Percentiles rank a stretch among this genome's conserved stretches.
Conservation (phyloP, 169 alveolate genomes). For the Eimeria acervulina region DNA sequence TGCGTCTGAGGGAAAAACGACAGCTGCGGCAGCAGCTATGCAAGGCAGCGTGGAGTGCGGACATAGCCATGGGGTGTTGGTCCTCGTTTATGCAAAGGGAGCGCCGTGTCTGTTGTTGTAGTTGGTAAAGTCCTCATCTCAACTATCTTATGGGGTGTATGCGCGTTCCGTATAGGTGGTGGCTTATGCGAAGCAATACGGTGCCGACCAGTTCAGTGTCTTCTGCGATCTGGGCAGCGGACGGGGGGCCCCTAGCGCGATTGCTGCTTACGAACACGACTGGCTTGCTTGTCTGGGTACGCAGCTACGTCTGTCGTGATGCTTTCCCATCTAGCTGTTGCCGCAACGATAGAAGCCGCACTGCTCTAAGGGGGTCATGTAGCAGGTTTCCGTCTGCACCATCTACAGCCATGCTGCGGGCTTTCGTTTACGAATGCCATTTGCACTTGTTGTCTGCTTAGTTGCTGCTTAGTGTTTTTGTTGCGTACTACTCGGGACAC, state of each 20-base stretch:
- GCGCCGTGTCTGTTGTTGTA: neutral
- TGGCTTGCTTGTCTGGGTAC: slow-evolving; percentile 75
- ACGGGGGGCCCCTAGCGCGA: slow-evolving; percentile 91
- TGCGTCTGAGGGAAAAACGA: neutral
- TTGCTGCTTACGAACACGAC: slow-evolving; percentile 77
- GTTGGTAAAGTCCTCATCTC: neutral
- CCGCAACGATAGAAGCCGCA: neutral
- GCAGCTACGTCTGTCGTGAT: neutral
- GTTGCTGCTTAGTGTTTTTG: neutral
- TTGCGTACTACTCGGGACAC: neutral
- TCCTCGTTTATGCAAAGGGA: neutral
- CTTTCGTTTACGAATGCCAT: neutral
- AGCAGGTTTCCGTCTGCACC: neutral
- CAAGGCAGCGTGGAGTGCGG: neutral
- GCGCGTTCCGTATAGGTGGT: slow-evolving; percentile 79
- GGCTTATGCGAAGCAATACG: slow-evolving; percentile 88
- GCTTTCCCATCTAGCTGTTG: neutral
- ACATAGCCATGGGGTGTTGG: neutral
- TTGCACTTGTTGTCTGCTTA: neutral
- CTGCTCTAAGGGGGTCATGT: neutral
- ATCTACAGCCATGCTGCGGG: neutral
- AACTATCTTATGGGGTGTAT: neutral
- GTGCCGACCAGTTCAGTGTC: slow-evolving; percentile 90
- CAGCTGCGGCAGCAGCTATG: neutral
- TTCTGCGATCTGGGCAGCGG: slow-evolving; percentile 93